phyloP scores from a whole-genome alignment of 2,329 filamentous ascomycete species.

The Aspergillus fumigatiaffinis region DNA sequence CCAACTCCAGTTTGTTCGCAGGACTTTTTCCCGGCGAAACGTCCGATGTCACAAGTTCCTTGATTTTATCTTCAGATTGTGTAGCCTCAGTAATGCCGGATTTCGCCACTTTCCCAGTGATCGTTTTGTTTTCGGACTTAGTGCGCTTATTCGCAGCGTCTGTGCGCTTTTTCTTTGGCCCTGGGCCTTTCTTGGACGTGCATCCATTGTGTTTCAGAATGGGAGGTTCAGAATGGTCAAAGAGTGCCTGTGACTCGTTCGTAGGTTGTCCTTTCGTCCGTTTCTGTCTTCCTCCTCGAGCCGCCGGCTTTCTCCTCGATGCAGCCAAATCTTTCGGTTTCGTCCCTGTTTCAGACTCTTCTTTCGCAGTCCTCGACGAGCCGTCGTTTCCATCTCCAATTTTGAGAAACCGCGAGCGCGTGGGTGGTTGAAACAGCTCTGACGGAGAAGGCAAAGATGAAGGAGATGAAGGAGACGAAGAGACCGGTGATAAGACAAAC shows the following conservation, averaged over 20 bases:
- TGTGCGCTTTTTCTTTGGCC: slow-evolving; percentile 21
- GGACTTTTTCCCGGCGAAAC: background rate
- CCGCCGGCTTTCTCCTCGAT: slow-evolving; percentile 5
- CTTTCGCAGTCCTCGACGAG: slow-evolving; percentile 2
- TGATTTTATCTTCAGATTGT: slow-evolving; percentile 10
- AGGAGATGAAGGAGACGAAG: slow-evolving; percentile 22
- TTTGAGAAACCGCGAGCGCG: slow-evolving; percentile 25
- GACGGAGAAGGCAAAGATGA: slow-evolving; percentile 25
- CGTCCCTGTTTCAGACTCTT: slow-evolving; percentile 9
- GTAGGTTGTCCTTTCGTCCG: slow-evolving; percentile 10
- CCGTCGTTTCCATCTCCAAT: slow-evolving; percentile 5
- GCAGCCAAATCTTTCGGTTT: slow-evolving; percentile 6
- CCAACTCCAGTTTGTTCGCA: slow-evolving; percentile 11
- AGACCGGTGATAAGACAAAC: slow-evolving; percentile 16
- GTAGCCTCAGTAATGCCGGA: slow-evolving; percentile 13
- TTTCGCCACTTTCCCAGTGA: slow-evolving; percentile 37
- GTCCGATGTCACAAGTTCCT: slow-evolving; percentile 1
- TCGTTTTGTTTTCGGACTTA: slow-evolving; percentile 27
- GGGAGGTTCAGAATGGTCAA: background rate
- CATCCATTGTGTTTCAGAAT: slow-evolving; percentile 11
- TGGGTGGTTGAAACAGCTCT: slow-evolving; percentile 19
- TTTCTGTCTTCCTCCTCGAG: slow-evolving; percentile 9
- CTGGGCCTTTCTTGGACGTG: slow-evolving; percentile 16
- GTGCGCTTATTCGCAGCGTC: slow-evolving; percentile 22
- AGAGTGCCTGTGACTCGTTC: slow-evolving; percentile 1